Conservation (phyloP, 2,329 filamentous ascomycete species). For the Paracorniculantispora psalliotae region DNA sequence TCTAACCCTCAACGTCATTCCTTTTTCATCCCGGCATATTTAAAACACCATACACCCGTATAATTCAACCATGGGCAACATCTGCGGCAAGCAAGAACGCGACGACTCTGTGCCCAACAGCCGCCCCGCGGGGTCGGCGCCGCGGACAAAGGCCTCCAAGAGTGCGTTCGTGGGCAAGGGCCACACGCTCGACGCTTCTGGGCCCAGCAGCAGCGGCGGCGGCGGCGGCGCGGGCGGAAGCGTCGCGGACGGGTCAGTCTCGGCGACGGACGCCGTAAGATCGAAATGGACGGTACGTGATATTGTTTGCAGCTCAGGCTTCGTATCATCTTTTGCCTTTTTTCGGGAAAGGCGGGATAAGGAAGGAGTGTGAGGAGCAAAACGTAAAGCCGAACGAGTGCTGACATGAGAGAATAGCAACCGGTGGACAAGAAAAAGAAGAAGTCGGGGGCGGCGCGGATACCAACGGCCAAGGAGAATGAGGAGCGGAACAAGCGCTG, state of each 20-base stretch:
- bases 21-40: not conserved
- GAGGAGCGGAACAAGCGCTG: not conserved
- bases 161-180: slow-evolving; percentile 42
- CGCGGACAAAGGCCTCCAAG: slow-evolving; percentile 39
- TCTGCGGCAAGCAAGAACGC: slow-evolving; percentile 73
- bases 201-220: slow-evolving; percentile 8
- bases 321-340: not conserved
- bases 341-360: not conserved
- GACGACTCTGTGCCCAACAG: slow-evolving; percentile 69
- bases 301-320: not conserved
- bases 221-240: not conserved
- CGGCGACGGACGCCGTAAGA: no score
- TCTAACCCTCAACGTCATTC: not conserved
- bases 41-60: not conserved
- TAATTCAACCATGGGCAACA: slow-evolving; percentile 65
- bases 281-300: no score
- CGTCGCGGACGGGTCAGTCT: no score
- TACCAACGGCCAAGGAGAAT: not conserved
- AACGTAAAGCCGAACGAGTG: no score
- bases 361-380: not conserved
- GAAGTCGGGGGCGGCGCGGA: not conserved
- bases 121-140: slow-evolving; percentile 62
- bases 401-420: not conserved
- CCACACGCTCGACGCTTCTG: slow-evolving; percentile 61
- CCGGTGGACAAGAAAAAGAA: not conserved